Base-by-base conservation (phyloP, 176 grass and related monocot genomes). In the Echinochloa phyllopogon region DNA sequence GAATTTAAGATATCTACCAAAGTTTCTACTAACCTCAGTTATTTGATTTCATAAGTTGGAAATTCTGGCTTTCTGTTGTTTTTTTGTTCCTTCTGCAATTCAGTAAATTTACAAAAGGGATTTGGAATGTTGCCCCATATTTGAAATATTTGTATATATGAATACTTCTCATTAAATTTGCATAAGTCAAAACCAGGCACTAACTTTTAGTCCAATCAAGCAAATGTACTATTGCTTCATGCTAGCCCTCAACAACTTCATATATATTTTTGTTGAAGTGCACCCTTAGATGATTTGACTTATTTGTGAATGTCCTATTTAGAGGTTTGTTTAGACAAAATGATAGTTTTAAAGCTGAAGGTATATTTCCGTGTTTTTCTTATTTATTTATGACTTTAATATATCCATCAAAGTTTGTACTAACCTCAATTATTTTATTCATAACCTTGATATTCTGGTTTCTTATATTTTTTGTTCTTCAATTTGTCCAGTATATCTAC, bases 141-240 rank as follows among this genome's bases (percentile, higher is more conserved):
- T 70, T 70, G 67, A 41, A 14, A 70, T 40, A 70, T 70, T 70
- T n/a, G n/a, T n/a, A n/a, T n/a, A n/a, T n/a, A n/a, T n/a, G n/a
- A n/a, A n/a, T n/a, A n/a, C n/a, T n/a, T n/a, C n/a, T n/a, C n/a
- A n/a, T n/a, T n/a, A n/a, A n/a, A n/a, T n/a, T n/a, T n/a, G n/a
- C n/a, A n/a, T n/a, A n/a, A n/a, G n/a, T n/a, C n/a, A n/a, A n/a
- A n/a, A n/a, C n/a, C n/a, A n/a, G n/a, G n/a, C n/a, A n/a, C n/a
- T n/a, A n/a, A n/a, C n/a, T n/a, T n/a, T n/a, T n/a, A n/a, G n/a
- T n/a, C n/a, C n/a, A n/a, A n/a, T n/a, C n/a, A n/a, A n/a, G n/a
- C n/a, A n/a, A n/a, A n/a, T n/a, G n/a, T n/a, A n/a, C n/a, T n/a
- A n/a, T n/a, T n/a, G n/a, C n/a, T n/a, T n/a, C n/a, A n/a, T n/a